Evolutionary conservation across 139 green algal genomes (phyloP).

Genomic region (Closterium sp.): DNA sequence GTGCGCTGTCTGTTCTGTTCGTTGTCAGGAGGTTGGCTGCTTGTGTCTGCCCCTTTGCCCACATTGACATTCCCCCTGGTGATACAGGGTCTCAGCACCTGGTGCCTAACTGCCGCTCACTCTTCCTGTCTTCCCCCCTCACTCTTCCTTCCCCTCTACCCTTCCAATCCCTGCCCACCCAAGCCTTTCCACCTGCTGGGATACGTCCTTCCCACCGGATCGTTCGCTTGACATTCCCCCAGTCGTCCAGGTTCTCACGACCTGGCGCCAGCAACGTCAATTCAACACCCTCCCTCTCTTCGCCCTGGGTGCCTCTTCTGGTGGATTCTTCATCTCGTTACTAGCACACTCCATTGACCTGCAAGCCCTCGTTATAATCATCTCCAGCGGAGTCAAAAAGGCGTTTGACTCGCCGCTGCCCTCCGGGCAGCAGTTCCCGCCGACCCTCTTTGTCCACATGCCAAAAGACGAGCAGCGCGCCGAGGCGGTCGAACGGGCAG

Average conservation of each 20-base stretch:
- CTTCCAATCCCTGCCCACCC: no score
- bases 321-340: conserved; percentile 31
- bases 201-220: not conserved
- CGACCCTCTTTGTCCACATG: conserved; percentile 35
- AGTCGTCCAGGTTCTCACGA: not conserved
- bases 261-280: not conserved
- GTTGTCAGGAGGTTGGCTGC: no score
- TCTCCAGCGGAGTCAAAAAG: conserved; percentile 1
- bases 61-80: not conserved
- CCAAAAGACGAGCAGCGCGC: not conserved
- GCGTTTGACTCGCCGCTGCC: conserved; percentile 12
- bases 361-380: conserved; percentile 10
- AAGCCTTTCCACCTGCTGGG: conserved; percentile 14
- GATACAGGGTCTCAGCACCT: not conserved
- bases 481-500: not conserved
- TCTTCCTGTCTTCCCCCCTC: not conserved
- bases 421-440: conserved; percentile 6
- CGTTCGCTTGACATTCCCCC: not conserved
- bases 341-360: conserved; percentile 27
- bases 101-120: no score
- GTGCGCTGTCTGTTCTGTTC: no score
- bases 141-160: not conserved
- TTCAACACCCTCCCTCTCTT: not conserved
- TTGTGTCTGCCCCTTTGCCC: no score
- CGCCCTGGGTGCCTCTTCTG: conserved; percentile 29